Percentiles rank a stretch among this genome's conserved stretches.
Evolutionary conservation across 139 green algal genomes (phyloP).

Genomic region (Zygnema cylindricum): DNA sequence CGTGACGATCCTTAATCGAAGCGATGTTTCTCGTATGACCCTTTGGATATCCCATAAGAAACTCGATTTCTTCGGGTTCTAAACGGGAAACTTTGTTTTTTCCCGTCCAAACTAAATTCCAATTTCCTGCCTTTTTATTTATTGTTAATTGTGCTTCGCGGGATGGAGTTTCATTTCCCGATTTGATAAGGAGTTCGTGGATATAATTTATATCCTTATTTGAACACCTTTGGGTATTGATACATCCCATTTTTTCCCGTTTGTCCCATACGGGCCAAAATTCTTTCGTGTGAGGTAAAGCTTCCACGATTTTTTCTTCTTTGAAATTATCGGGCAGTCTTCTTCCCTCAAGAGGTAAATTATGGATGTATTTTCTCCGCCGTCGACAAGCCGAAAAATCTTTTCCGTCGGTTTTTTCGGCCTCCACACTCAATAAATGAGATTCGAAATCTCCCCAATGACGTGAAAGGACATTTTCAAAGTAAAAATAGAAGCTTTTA

Average conservation of each 20-base stretch:
- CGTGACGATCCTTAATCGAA: background rate
- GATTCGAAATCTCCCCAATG: background rate
- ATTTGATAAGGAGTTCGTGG: background rate
- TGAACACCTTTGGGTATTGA: background rate
- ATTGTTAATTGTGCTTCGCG: background rate
- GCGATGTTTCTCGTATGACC: background rate
- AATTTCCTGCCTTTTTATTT: conserved; percentile 1
- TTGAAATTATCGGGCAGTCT: background rate
- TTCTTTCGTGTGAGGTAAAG: background rate
- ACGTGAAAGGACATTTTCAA: conserved; percentile 18
- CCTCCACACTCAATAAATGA: background rate
- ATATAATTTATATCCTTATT: conserved; percentile 19
- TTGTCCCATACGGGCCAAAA: conserved; percentile 21
- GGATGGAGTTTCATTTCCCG: background rate
- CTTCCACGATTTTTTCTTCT: background rate
- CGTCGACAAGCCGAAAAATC: conserved; percentile 5
- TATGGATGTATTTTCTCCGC: conserved; percentile 16
- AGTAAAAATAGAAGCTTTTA: conserved; percentile 20
- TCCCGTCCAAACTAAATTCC: conserved; percentile 35
- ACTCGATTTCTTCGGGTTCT: conserved; percentile 5
- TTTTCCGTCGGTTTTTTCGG: background rate
- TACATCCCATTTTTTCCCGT: background rate
- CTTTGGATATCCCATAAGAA: conserved; percentile 12
- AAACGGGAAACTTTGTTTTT: conserved; percentile 1
- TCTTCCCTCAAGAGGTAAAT: conserved; percentile 4